Evolutionary conservation across 352 stramenopile genomes (phyloP), one percentile per base, ranked within the genome.

Genomic region (Lagenidium giganteum): DNA sequence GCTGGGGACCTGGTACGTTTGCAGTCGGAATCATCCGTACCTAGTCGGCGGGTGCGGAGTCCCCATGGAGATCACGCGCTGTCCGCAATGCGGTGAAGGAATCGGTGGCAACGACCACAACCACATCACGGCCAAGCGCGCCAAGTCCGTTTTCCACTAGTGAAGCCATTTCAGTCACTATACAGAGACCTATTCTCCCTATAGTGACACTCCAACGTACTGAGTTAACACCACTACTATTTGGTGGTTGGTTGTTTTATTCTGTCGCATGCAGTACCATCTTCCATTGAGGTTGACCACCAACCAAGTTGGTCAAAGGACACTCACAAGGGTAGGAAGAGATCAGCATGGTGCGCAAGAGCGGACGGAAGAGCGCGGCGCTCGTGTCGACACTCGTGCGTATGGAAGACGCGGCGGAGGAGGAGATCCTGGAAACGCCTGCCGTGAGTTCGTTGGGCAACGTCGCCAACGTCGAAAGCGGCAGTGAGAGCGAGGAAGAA

Each of bases 371-470:
- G 48, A 38, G 18, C 21, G 21, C 53, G 18, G 30, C 47, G 53
- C 53, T 61, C 16, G 45, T 87, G 48, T 84, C 69, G 36, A 54
- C 71, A n/a, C 61, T 93, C 26, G 66, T 87, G 46, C 77, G 76
- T 20, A 73, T 67, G 2, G 80, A 93, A 44, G 67, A 86, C 37
- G 77, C 77, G 2, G 72, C 74, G 0, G 80, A 93, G 49, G 70
- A 86, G 40, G 80, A 93, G 47, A 90, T 93, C 41, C 72, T 93
- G 16, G 75, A 90, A 64, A 88, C 80, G 51, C 78, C 81, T 13
- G 78, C 76, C 13, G 61, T 93, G 18, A 87, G 73, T 32, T 70
- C 66, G 32, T 63, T 80, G 6, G 61, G 35, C 7, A 48, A 49
- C 13, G 34, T 39, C 12, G 27, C 37, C 43, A 53, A 42, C 38